These are phyloP conservation scores for Leccinum subspadiceum DNA, from an alignment of 1,284 basidiomycete species.

Conservation along the genomic window DNA sequence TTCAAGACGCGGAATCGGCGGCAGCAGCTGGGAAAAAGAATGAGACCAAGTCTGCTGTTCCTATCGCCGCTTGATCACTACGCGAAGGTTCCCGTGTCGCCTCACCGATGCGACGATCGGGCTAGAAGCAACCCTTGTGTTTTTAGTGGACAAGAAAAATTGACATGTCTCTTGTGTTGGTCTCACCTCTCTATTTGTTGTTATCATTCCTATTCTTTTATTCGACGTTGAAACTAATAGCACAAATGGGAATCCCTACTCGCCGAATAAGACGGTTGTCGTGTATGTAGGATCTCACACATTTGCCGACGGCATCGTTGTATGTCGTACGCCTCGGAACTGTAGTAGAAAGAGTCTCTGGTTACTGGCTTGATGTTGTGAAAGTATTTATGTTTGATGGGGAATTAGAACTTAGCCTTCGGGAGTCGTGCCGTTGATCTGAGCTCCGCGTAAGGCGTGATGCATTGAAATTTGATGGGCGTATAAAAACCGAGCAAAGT, in stretches of 20 bases:
- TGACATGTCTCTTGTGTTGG: slow-evolving; percentile 17
- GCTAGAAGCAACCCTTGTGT: slow-evolving; percentile 15
- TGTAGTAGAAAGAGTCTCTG: slow-evolving; percentile 20
- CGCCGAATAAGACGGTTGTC: slow-evolving; percentile 12
- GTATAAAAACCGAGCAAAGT: not conserved
- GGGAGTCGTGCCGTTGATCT: not conserved
- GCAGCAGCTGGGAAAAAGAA: slow-evolving; percentile 58
- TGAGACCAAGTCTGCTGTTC: slow-evolving; percentile 48
- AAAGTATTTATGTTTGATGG: not conserved
- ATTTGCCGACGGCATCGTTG: slow-evolving; percentile 10
- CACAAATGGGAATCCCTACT: slow-evolving; percentile 14
- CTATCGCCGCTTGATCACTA: slow-evolving; percentile 41
- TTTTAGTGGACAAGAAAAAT: slow-evolving; percentile 22
- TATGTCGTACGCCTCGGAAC: slow-evolving; percentile 8
- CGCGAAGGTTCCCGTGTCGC: not conserved
- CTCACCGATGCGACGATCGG: not conserved
- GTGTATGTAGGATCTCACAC: slow-evolving; percentile 27
- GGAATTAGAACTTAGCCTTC: not conserved
- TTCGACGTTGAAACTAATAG: slow-evolving; percentile 7
- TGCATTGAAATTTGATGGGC: not conserved
- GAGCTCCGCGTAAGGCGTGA: not conserved
- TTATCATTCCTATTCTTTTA: slow-evolving; percentile 20
- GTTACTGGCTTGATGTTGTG: not conserved
- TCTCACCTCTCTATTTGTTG: slow-evolving; percentile 17
- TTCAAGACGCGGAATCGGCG: slow-evolving; percentile 53